Evolutionary conservation across 805 yeast species (phyloP).

Genomic region (Metschnikowia bowlesiae): DNA sequence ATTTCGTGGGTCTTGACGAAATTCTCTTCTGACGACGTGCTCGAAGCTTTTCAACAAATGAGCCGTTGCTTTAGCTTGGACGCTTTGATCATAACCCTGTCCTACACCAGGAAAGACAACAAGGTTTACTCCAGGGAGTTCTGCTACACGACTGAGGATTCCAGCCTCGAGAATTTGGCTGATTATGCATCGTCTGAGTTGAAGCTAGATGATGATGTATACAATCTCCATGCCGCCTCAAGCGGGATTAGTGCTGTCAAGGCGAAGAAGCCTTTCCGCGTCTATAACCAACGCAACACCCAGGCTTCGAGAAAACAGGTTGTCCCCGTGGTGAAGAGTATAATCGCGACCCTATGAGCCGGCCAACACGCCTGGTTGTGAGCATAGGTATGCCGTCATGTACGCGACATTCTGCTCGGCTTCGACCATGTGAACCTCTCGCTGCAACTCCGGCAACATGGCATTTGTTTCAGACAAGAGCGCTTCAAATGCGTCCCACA

Average conservation of each 20-base stretch:
- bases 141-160: conserved; percentile 21
- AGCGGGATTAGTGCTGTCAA: conserved; percentile 14
- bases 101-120: conserved; percentile 33
- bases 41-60: conserved; percentile 19
- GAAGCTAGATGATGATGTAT: conserved; percentile 23
- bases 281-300: conserved; percentile 46
- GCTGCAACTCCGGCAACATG: conserved; percentile 6
- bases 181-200: conserved; percentile 19
- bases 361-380: neutral
- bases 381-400: conserved; percentile 23
- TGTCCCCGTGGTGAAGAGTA: conserved; percentile 54
- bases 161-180: conserved; percentile 17
- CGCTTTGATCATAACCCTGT: conserved; percentile 33
- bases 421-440: conserved; percentile 7
- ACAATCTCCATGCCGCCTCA: conserved; percentile 17
- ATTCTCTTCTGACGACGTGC: conserved; percentile 22
- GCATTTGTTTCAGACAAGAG: conserved; percentile 7
- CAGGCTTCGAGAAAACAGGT: conserved; percentile 81
- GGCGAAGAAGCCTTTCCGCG: conserved; percentile 14
- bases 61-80: conserved; percentile 23
- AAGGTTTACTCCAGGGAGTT: conserved; percentile 33
- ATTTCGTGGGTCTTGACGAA: conserved; percentile 46
- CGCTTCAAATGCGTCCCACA: conserved; percentile 6
- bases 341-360: conserved; percentile 19
- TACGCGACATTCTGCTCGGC: conserved; percentile 13